Evolutionary conservation across 371 early-diverging fungal genomes (phyloP).

Genomic region (Massospora cicadina): DNA sequence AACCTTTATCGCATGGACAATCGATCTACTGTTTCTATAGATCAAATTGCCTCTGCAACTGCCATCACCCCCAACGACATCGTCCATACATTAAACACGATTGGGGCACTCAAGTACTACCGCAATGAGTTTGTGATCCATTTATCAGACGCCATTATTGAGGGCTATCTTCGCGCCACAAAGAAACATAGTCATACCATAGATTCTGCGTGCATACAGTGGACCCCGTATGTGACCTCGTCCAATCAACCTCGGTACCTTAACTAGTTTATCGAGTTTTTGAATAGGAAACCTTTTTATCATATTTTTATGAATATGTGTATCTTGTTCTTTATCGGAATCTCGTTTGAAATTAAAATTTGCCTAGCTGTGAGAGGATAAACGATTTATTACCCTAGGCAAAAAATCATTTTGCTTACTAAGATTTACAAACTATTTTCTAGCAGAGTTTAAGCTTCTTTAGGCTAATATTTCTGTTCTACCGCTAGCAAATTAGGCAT

Average conservation of each 20-base stretch:
- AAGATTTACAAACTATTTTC: no score
- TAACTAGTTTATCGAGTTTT: no score
- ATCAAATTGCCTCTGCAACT: slow-evolving; percentile 67
- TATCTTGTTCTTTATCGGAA: no score
- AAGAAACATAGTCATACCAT: slow-evolving; percentile 51
- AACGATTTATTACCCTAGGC: no score
- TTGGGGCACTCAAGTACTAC: slow-evolving; percentile 88
- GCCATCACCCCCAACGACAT: slow-evolving; percentile 88
- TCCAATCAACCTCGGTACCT: slow-evolving; percentile 57
- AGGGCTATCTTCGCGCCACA: slow-evolving; percentile 47
- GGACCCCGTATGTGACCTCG: slow-evolving; percentile 65
- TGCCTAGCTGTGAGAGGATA: no score
- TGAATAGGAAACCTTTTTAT: no score
- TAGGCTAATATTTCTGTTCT: no score
- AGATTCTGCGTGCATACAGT: slow-evolving; percentile 52
- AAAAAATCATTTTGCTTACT: no score
- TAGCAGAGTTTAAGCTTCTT: no score
- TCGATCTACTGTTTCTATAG: slow-evolving; percentile 40
- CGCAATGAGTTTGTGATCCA: slow-evolving; percentile 85
- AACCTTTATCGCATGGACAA: slow-evolving; percentile 19
- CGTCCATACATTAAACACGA: slow-evolving; percentile 75
- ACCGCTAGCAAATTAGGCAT: no score
- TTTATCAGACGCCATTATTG: slow-evolving; percentile 73
- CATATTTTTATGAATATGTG: no score
- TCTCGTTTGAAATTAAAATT: no score